Evolutionary conservation across 2,329 filamentous ascomycete species (phyloP).

Genomic region (Colletotrichum sp.): DNA sequence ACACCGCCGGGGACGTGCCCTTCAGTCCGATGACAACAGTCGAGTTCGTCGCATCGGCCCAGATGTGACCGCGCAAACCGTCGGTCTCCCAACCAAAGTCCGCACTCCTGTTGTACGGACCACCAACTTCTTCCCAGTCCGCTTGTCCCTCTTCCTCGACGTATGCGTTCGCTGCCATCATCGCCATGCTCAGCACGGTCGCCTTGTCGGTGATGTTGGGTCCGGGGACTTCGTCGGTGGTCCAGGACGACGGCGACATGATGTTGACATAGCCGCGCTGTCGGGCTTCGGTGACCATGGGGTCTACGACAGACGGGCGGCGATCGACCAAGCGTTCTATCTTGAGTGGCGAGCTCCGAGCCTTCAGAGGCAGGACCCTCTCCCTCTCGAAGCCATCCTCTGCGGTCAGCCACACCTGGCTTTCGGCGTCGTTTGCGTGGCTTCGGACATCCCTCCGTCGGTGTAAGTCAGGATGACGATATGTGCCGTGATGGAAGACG

Average conservation of each 20-base stretch:
- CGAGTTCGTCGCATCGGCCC: slow-evolving; percentile 82
- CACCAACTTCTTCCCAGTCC: slow-evolving; percentile 84
- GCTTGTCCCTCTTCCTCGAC: slow-evolving; percentile 72
- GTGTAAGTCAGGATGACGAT: slow-evolving; percentile 79
- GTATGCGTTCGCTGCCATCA: slow-evolving; percentile 91
- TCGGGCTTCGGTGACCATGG: slow-evolving; percentile 76
- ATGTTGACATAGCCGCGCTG: slow-evolving; percentile 70
- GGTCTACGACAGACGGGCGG: slow-evolving; percentile 76
- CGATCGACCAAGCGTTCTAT: slow-evolving; percentile 87
- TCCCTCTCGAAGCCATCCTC: slow-evolving; percentile 62
- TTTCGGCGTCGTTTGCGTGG: slow-evolving; percentile 54
- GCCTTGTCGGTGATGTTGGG: slow-evolving; percentile 87
- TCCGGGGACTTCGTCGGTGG: slow-evolving; percentile 75
- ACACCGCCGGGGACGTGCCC: slow-evolving; percentile 87
- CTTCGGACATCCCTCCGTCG: slow-evolving; percentile 71
- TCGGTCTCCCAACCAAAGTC: slow-evolving; percentile 94
- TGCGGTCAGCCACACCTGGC: slow-evolving; percentile 63
- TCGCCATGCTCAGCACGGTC: slow-evolving; percentile 82
- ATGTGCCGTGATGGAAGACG: slow-evolving; percentile 89
- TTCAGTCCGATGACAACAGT: slow-evolving; percentile 94
- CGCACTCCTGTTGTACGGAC: slow-evolving; percentile 81
- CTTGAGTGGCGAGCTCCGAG: slow-evolving; percentile 67
- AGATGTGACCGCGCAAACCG: slow-evolving; percentile 90
- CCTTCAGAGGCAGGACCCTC: slow-evolving; percentile 58
- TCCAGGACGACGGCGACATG: slow-evolving; percentile 80